Evolutionary conservation across 2,329 filamentous ascomycete species (phyloP), one percentile per base, ranked within the genome.

Genomic region (Tolypocladium paradoxum): DNA sequence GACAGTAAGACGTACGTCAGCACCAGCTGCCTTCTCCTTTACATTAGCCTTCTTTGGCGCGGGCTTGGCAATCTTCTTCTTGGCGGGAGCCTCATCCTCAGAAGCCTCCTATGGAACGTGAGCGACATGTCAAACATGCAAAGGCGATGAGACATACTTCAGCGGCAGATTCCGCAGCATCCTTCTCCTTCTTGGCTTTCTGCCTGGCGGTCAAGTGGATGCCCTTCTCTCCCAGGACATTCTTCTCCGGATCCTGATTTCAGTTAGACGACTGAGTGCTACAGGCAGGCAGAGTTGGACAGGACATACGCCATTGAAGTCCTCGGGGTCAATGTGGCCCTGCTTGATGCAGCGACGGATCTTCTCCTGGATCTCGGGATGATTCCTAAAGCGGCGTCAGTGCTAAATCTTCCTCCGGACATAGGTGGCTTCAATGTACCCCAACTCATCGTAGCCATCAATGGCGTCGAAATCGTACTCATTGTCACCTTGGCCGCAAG

Each of bases 301-400:
- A n/a, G 61, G 34, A 75, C 87, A 72, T 78, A 95, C 90, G 14
- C 90, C 90, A 35, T 86, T 92, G 83, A 90, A 96, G 61, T 96
- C 92, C 50, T 88, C 85, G 43, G 89, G 78, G 60, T 87, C 85
- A 61, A 97, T 85, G 62, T 93, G 88, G 27, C 89, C 90, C 65
- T 91, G 79, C 54, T 79, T 76, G 27, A 96, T 68, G 50, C 87
- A 88, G 47, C 78, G 79, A 50, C 79, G 76, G 58, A 96, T 74
- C 74, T 93, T 96, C 46, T 81, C 81, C 68, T 91, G 82, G 1
- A 82, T 62, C 2, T 89, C 85, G 0, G 76, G 71, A 37, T 83
- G 72, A 3, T 70, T 70, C 4, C 73, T 74, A 53, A 38, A 29
- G 49, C 47, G 2, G 49, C 59, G 51, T 58, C 7, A 63, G 57